Percentiles rank a stretch among this genome's conserved stretches.
Evolutionary conservation across 768 basidiomycete species (phyloP).

Genomic region (Gyrodon lividus): DNA sequence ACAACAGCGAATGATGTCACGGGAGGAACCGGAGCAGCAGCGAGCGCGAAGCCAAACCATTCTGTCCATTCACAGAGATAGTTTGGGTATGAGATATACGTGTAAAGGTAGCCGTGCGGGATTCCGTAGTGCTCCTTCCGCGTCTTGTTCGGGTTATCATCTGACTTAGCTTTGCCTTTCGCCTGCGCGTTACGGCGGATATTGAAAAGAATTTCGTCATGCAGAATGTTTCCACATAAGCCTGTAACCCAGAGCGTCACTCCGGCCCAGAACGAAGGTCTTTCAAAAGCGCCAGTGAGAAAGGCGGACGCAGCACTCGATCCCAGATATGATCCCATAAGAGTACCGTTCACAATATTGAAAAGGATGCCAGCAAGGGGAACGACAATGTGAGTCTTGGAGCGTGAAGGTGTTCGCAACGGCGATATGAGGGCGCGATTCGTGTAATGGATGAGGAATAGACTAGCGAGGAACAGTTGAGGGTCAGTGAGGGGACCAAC

Average conservation of each 20-base stretch:
- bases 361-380: constrained; percentile 54
- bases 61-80: constrained; percentile 96
- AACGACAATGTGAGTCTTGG: constrained; percentile 70
- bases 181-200: constrained; percentile 65
- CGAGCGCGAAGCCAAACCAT: constrained; percentile 86
- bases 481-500: constrained; percentile 36
- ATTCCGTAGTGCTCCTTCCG: constrained; percentile 66
- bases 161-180: constrained; percentile 32
- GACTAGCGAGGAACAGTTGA: constrained; percentile 48
- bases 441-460: constrained; percentile 75
- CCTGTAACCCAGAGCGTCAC: constrained; percentile 68
- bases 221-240: constrained; percentile 74
- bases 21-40: constrained; percentile 54
- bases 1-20: constrained; percentile 37
- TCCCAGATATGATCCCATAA: constrained; percentile 70
- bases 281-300: constrained; percentile 33
- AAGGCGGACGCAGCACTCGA: constrained; percentile 51
- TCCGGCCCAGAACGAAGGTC: constrained; percentile 59
- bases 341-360: constrained; percentile 70
- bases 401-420: constrained; percentile 75
- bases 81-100: constrained; percentile 85
- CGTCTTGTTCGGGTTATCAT: constrained; percentile 23
- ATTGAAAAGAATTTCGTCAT: constrained; percentile 87
- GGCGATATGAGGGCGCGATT: constrained; percentile 84
- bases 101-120: constrained; percentile 76